Evolutionary conservation across 2,329 filamentous ascomycete species (phyloP), one percentile per base, ranked within the genome.

Genomic region (Fusarium denticulatum): DNA sequence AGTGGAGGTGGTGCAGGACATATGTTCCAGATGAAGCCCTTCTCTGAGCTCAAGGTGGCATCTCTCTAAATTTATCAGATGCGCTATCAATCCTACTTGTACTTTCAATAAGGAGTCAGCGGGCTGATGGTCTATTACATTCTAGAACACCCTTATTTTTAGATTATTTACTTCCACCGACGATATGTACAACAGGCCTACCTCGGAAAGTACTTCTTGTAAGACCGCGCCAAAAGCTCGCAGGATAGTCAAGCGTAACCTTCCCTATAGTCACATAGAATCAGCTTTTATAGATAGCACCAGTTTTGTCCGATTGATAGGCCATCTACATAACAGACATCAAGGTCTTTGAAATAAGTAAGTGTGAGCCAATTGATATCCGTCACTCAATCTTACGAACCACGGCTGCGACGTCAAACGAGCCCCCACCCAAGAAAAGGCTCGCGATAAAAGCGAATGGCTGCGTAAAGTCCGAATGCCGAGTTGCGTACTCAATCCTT

Each of bases 181-280:
- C 2, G 13, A 5, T 0, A 10, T 26, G 1, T 9, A 10, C 12
- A 45, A 7, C 12, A 6, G 12, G 16, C 15, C 16, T 20, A 7
- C 5, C 7, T 4, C 4, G 0, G 0, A 15, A 22, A 2, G 3
- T 10, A 7, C 4, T 22, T 22, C 1, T 46, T 28, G 7, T 22
- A 5, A 7, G 6, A 5, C 18, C 2, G 6, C 8, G 18, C 14
- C 0, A 15, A 14, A 15, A 10, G 13, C 15, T 22, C 18, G 0
- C 4, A 15, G 24, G 11, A 20, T 4, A 45, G 0, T 10, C 1
- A 0, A 18, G 13, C 18, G 26, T 14, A 13, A 1, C 43, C 8
- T 36, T n/a, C n/a, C n/a, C n/a, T n/a, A n/a, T 14, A 22, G 11
- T 39, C 7, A 13, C 6, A 22, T 5, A 7, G 7, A 39, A 13